Evolutionary conservation across 164 flowering plant genomes (phyloP), one percentile per base, ranked within the genome.

Genomic region (Vitis rupestris): DNA sequence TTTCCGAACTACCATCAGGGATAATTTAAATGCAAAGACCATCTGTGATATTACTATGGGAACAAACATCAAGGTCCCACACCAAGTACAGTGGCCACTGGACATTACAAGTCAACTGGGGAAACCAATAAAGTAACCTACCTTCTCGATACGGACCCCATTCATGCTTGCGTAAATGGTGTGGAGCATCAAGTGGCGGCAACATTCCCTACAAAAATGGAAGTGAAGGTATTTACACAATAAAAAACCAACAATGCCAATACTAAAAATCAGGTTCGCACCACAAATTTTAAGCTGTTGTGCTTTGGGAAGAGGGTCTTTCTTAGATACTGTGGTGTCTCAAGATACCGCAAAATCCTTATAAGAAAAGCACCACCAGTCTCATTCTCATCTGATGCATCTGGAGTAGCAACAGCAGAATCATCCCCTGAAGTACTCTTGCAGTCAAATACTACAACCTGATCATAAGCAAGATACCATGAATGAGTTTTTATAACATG

Each of bases 111-210:
- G 58, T 51, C 52, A 70, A 65, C 54, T 8, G 49, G 15, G 19
- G 7, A 9, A 50, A 67, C 61, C 12, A 37, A 67, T 29, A 3
- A 31, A 68, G 23, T 47, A 69, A 23, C 27, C 57, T 73, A 93
- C 99, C 99, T 86, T 95, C 99, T 3, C 99, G 85, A 75, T 83
- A 95, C 9, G 88, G 75, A 75, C 73, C 96, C 99, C 99, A 95
- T 82, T 95, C 99, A 79, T 95, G 97, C 82, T 89, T 93, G 17
- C 99, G 92, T 70, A 95, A 73, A 87, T 95, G 99, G 75, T 93
- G 98, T 52, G 99, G 97, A 66, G 99, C 99, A 83, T 95, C 98
- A 78, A 95, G 92, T 50, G 99, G 99, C 27, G 99, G 99, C 79
- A 93, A 78, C 79, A 91, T 56, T 57, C 99, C 99, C 99, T 95